These are phyloP conservation scores for Monascus purpureus DNA, from an alignment of 495 filamentous ascomycete genomes.

Conservation along the genomic window DNA sequence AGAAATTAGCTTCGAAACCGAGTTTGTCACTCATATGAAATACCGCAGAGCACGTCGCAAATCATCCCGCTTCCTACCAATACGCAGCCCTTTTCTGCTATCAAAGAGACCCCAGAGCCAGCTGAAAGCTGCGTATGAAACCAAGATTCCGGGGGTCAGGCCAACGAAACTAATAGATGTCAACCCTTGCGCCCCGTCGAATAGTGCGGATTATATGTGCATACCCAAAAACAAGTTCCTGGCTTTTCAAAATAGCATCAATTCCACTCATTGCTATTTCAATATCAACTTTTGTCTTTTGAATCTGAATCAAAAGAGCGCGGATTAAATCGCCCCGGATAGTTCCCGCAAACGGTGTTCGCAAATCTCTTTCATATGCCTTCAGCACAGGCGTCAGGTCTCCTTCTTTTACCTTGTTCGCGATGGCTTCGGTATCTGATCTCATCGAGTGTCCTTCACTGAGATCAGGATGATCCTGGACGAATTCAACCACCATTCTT, in stretches of 20 bases:
- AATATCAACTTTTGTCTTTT: conserved; percentile 97
- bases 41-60: conserved; percentile 61
- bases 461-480: conserved; percentile 53
- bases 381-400: conserved; percentile 83
- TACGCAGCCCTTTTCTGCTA: conserved; percentile 47
- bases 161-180: conserved; percentile 55
- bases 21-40: too few relatives aligned
- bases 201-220: conserved; percentile 1
- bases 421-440: conserved; percentile 51
- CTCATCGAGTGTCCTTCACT: conserved; percentile 32
- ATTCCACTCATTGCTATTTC: conserved; percentile 93
- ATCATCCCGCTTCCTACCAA: conserved; percentile 44
- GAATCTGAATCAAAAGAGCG: conserved; percentile 85
- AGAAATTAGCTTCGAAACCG: too few relatives aligned
- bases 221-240: conserved; percentile 87
- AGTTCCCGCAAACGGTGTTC: conserved; percentile 63
- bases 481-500: conserved; percentile 95
- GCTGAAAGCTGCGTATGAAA: conserved; percentile 57
- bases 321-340: conserved; percentile 76
- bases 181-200: conserved; percentile 4
- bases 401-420: conserved; percentile 69
- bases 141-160: conserved; percentile 76
- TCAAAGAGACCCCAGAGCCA: conserved; percentile 58
- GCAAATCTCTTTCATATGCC: conserved; percentile 80
- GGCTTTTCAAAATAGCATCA: conserved; percentile 80